A percentile compares a stretch with the other conserved stretches of the same genome.
These are phyloP conservation scores for Aschersonia sp. DNA, from an alignment of 2,329 filamentous ascomycete genomes.

Conservation along the genomic window DNA sequence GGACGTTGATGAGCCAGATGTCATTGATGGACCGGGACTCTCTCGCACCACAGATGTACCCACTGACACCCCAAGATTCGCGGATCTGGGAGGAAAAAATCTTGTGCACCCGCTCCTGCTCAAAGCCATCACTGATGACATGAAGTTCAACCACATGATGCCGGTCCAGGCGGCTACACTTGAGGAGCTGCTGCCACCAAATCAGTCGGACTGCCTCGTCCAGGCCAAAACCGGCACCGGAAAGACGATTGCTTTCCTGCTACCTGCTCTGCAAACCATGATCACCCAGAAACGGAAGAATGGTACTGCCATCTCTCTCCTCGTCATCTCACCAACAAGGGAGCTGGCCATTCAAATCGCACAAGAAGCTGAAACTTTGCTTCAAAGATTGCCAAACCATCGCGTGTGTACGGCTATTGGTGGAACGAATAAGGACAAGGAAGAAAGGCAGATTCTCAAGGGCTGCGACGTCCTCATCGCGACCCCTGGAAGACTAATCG, in stretches of 20 bases:
- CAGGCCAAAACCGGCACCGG: slow-evolving; percentile 82
- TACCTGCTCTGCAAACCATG: slow-evolving; percentile 71
- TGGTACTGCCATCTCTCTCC: slow-evolving; percentile 34
- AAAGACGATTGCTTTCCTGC: slow-evolving; percentile 71
- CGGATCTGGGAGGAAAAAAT: slow-evolving; percentile 24
- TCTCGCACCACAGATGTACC: slow-evolving; percentile 17
- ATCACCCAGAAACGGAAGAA: slow-evolving; percentile 26
- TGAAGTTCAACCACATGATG: slow-evolving; percentile 38
- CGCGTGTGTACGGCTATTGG: slow-evolving; percentile 69
- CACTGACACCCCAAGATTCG: slow-evolving; percentile 29
- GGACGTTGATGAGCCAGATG: neutral
- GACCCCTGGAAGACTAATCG: slow-evolving; percentile 64
- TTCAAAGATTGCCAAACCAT: slow-evolving; percentile 59
- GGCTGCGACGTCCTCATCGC: slow-evolving; percentile 72
- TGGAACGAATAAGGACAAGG: slow-evolving; percentile 58
- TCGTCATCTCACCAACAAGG: slow-evolving; percentile 58
- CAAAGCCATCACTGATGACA: slow-evolving; percentile 30
- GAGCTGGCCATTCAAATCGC: slow-evolving; percentile 58
- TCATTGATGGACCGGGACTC: neutral
- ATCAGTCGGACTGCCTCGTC: slow-evolving; percentile 43
- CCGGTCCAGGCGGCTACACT: slow-evolving; percentile 40
- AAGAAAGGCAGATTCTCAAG: slow-evolving; percentile 54
- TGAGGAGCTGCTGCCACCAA: slow-evolving; percentile 28
- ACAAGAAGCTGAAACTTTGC: slow-evolving; percentile 54
- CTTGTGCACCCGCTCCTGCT: slow-evolving; percentile 30